Base-by-base conservation (phyloP, 306 rosid species). In the Rosa rugosa region DNA sequence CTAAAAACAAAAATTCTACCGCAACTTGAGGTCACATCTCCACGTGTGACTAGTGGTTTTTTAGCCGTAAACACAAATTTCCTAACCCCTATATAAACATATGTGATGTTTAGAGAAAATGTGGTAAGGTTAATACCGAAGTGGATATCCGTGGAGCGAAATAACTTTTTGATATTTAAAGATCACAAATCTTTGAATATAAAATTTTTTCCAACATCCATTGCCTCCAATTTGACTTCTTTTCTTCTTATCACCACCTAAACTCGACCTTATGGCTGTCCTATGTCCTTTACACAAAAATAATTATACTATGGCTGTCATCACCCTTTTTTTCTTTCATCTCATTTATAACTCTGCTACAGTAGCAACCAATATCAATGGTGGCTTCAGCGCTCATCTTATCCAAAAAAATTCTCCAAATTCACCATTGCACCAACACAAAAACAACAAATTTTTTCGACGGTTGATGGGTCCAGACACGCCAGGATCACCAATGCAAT, bases 391-490 rank as follows among this genome's bases (percentile, higher is more conserved):
- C 27, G 27, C 5, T 0, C 11, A 54, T 54, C 62, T 53, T 2
- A 53, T 53, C 23, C n/a, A 4, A 18, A 53, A 18, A 53, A 20
- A 0, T 2, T 53, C 11, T 9, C 2, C 54, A 51, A 5, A 18
- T 17, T 51, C 57, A 10, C 86, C 90, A 31, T 86, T 76, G 38
- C 42, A 66, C 36, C 74, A 79, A 50, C 23, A 36, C 23, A 49
- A 44, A 12, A 7, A 27, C 38, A 71, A 71, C 4, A 53, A 8
- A 34, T 12, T 23, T 11, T 70, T 13, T 70, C 40, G 62, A 27
- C 38, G 34, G 60, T 31, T 62, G 17, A 42, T 8, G 23, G 75
- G 54, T 49, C 7, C 47, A 77, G 41, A 78, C 14, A 42, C 73
- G 5, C n/a, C 60, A 1, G 75, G 71, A 36, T 57, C 79, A 23